Percentiles rank a stretch among this genome's conserved stretches.
Evolutionary conservation across 2,329 filamentous ascomycete species (phyloP).

Genomic region (Colletotrichum tofieldiae): DNA sequence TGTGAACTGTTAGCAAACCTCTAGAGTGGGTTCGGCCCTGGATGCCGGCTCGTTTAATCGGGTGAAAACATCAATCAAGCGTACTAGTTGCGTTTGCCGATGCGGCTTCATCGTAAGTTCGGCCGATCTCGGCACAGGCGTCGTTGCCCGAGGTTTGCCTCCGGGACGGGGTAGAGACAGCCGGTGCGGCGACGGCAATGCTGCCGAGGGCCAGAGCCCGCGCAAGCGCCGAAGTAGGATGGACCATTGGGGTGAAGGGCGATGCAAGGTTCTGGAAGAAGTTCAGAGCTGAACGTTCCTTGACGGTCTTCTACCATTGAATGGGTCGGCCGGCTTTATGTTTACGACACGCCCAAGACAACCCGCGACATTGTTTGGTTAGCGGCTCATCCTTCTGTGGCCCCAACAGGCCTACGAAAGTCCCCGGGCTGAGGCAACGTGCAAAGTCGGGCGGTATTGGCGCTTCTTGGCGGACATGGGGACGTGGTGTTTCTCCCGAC

Average conservation of each 20-base stretch:
- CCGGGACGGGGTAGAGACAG: neutral
- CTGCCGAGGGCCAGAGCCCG: slow-evolving; percentile 1
- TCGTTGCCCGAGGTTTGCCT: neutral
- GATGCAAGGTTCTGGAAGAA: neutral
- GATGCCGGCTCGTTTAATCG: no score
- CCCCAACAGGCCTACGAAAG: slow-evolving; percentile 1
- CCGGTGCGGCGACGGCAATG: slow-evolving; percentile 18
- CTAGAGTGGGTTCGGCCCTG: no score
- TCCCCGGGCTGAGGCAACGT: neutral
- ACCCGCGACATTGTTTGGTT: neutral
- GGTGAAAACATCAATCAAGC: neutral
- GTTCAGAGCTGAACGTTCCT: neutral
- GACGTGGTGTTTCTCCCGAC: neutral
- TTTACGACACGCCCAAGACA: neutral
- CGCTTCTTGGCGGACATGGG: neutral
- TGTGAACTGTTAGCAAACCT: neutral
- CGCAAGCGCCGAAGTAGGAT: neutral
- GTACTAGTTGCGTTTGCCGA: neutral
- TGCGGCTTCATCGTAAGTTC: slow-evolving; percentile 12
- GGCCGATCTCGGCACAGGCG: slow-evolving; percentile 28
- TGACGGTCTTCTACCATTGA: neutral
- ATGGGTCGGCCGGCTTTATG: neutral
- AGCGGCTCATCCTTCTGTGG: slow-evolving; percentile 5
- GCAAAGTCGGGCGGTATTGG: slow-evolving; percentile 8
- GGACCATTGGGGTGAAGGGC: slow-evolving; percentile 15